Base-by-base conservation (phyloP, 2,329 filamentous ascomycete genomes). In the Claviceps spartinae region DNA sequence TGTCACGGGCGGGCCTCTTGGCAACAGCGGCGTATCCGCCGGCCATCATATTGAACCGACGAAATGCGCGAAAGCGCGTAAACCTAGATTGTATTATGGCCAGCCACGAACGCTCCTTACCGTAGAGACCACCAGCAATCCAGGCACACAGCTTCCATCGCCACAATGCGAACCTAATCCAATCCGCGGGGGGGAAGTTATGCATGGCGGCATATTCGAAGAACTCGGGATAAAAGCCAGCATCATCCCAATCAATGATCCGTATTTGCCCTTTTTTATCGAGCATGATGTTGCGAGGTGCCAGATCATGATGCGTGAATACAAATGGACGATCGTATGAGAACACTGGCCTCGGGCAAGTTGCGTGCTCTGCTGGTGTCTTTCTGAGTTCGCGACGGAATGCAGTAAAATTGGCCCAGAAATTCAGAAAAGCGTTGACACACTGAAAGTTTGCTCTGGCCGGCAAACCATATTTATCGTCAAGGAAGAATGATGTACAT, bases 231-330 rank as follows among this genome's bases (percentile, higher is more conserved):
- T 49, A 49, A 22, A 22, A 43, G 13, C 48, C 48, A n/a, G 48
- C 37, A 13, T 42, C 37, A 49, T 49, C 37, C 48, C 48, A 49
- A 42, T 49, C 22, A 11, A 43, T 18, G 37, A 49, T 37, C 48
- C 48, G 34, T 43, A 24, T 38, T 42, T 49, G 37, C 37, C 48
- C 38, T 43, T 9, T 30, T 13, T 6, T 24, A 16, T 43, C 48
- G 30, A 49, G 5, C 48, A 49, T 24, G 20, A 49, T 49, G 18
- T 49, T 42, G 48, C 48, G 48, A 43, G 48, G 48, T 14, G 38
- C 36, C 41, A 40, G 14, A n/a, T 40, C 37, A 40, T 40, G 37
- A 40, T 40, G 37, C 16, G 37, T 40, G 7, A 40, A 40, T 5
- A 40, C 37, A 6, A 40, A 40, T n/a, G 14, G 37, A 40, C 37